Percentiles rank a stretch among this genome's conserved stretches.
These are phyloP conservation scores for Omphalotus olearius DNA, from an alignment of 1,284 basidiomycete species.

Conservation along the genomic window DNA sequence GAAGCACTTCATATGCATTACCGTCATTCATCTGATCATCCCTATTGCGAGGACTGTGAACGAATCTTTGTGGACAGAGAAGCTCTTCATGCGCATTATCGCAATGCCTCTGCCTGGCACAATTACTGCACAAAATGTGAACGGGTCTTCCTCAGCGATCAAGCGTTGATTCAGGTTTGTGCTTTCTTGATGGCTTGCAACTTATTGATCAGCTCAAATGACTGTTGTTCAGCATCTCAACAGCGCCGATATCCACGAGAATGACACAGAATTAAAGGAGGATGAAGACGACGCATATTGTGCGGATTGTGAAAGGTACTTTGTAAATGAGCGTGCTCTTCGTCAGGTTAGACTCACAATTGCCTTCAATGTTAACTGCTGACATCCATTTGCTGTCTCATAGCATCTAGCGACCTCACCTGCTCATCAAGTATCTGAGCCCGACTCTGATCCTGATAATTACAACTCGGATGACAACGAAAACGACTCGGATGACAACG, in stretches of 20 bases:
- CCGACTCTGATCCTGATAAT: no score
- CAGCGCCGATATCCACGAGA: background rate
- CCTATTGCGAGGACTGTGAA: constrained; percentile 6
- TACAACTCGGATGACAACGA: no score
- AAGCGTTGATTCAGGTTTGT: background rate
- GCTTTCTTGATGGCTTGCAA: background rate
- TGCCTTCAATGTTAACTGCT: no score
- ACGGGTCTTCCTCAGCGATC: background rate
- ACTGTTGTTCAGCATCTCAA: background rate
- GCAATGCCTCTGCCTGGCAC: background rate
- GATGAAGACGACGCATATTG: constrained; percentile 2
- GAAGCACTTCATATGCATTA: no score
- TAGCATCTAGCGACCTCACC: no score
- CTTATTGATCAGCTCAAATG: background rate
- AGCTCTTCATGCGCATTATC: background rate
- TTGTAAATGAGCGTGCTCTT: no score
- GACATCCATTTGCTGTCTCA: no score
- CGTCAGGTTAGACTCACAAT: no score
- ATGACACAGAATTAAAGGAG: no score
- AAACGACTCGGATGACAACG: no score
- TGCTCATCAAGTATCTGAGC: no score
- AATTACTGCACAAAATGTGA: background rate
- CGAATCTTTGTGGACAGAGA: constrained; percentile 2
- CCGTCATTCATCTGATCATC: no score
- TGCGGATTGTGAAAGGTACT: constrained; percentile 1